Conservation (phyloP, 1,139 yeast genomes). For the Nakaseomyces nivariensis region DNA sequence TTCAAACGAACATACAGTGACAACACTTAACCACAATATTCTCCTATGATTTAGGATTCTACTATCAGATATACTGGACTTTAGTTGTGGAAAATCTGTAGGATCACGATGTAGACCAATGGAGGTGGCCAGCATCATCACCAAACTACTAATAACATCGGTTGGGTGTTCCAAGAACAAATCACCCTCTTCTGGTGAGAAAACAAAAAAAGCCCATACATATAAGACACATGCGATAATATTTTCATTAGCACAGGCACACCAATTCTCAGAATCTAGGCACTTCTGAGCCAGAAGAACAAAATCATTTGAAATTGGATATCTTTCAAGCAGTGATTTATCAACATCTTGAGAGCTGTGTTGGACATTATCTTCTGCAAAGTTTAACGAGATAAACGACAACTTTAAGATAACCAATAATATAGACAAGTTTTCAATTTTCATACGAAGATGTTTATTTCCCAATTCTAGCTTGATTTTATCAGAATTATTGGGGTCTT, state of each 20-base stretch:
- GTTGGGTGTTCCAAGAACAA: conserved; percentile 27
- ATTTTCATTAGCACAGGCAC: conserved; percentile 27
- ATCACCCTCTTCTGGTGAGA: conserved; percentile 29
- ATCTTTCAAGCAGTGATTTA: conserved; percentile 9
- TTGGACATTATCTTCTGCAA: conserved; percentile 11
- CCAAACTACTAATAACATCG: conserved; percentile 22
- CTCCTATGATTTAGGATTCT: conserved; percentile 23
- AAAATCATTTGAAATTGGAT: conserved; percentile 22
- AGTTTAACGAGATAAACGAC: conserved; percentile 18
- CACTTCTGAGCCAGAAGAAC: conserved; percentile 19
- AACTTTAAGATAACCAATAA: conserved; percentile 22
- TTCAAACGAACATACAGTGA: conserved; percentile 20
- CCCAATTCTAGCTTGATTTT: conserved; percentile 21
- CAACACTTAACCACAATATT: conserved; percentile 22
- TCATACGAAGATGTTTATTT: conserved; percentile 18
- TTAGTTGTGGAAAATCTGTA: conserved; percentile 18
- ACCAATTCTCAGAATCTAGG: conserved; percentile 23
- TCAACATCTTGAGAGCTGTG: conserved; percentile 4
- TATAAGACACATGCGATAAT: conserved; percentile 23
- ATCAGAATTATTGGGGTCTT: conserved; percentile 13
- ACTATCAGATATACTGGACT: conserved; percentile 13
- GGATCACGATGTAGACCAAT: conserved; percentile 30
- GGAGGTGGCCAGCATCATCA: conserved; percentile 22
- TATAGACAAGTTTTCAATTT: conserved; percentile 22
- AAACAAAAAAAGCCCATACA: conserved; percentile 26